Conservation (phyloP, 257 asterid genomes). For the Nicotiana undulata region DNA sequence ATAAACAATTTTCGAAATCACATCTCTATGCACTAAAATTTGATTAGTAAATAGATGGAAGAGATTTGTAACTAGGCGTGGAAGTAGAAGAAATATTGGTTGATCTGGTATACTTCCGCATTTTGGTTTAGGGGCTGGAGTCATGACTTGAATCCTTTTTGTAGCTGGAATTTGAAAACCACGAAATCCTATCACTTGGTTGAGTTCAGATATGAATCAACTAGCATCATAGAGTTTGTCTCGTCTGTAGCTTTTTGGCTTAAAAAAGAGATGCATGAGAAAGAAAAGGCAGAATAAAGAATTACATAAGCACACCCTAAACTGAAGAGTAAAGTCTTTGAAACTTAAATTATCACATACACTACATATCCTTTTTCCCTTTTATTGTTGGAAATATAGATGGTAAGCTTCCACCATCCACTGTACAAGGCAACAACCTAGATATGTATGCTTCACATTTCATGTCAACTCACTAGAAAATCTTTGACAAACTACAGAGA, state of each 20-base stretch:
- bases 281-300: neutral
- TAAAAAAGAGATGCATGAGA: neutral
- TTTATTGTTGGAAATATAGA: conserved; percentile 27
- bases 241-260: neutral
- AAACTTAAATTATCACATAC: neutral
- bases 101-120: neutral
- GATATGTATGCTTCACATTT: conserved; percentile 19
- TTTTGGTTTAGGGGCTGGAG: neutral
- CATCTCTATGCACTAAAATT: neutral
- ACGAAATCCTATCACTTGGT: neutral
- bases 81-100: neutral
- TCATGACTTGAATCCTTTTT: neutral
- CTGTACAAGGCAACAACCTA: conserved; percentile 34
- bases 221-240: neutral
- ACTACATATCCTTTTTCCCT: conserved; percentile 1
- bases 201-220: neutral
- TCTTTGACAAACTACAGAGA: conserved; percentile 4
- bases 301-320: neutral
- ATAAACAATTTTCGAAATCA: neutral
- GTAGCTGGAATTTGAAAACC: neutral
- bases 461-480: conserved; percentile 16
- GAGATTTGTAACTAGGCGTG: neutral
- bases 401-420: conserved; percentile 25
- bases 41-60: neutral
- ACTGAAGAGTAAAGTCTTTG: neutral